These are phyloP conservation scores for Pythium myriotylum DNA, from an alignment of 352 stramenopile genomes.

Conservation along the genomic window DNA sequence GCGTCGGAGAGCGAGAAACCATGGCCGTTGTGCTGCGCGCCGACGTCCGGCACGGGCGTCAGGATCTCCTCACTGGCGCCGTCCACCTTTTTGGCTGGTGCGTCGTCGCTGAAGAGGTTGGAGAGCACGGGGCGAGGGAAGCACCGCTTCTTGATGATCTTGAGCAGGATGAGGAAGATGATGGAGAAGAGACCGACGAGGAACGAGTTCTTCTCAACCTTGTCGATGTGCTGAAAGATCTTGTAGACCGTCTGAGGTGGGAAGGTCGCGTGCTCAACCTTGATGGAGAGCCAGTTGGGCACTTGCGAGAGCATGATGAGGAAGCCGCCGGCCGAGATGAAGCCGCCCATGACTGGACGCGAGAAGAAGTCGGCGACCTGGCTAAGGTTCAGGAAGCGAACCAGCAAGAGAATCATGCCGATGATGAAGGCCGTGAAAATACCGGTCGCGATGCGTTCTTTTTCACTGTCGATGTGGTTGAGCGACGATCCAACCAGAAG, in stretches of 20 bases:
- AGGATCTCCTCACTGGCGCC: too few species aligned
- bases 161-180: too few species aligned
- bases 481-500: slow-evolving; percentile 59
- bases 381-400: slow-evolving; percentile 76
- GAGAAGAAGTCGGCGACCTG: slow-evolving; percentile 90
- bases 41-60: too few species aligned
- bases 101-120: too few species aligned
- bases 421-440: slow-evolving; percentile 76
- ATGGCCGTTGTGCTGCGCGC: too few species aligned
- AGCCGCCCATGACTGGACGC: slow-evolving; percentile 89
- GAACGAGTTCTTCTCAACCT: too few species aligned
- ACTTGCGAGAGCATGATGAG: slow-evolving; percentile 92
- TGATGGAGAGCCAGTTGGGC: slow-evolving; percentile 83
- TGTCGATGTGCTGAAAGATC: slow-evolving; percentile 57
- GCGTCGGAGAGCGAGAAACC: too few species aligned
- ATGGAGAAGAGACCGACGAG: too few species aligned
- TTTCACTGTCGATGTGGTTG: slow-evolving; percentile 56
- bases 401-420: slow-evolving; percentile 76
- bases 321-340: slow-evolving; percentile 87
- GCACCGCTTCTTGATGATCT: too few species aligned
- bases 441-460: slow-evolving; percentile 53
- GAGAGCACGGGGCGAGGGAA: too few species aligned
- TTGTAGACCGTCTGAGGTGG: slow-evolving; percentile 64
- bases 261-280: slow-evolving; percentile 51
- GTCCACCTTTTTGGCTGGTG: too few species aligned